phyloP scores from a whole-genome alignment of 805 yeast species.

The Lachancea lanzarotensis region DNA sequence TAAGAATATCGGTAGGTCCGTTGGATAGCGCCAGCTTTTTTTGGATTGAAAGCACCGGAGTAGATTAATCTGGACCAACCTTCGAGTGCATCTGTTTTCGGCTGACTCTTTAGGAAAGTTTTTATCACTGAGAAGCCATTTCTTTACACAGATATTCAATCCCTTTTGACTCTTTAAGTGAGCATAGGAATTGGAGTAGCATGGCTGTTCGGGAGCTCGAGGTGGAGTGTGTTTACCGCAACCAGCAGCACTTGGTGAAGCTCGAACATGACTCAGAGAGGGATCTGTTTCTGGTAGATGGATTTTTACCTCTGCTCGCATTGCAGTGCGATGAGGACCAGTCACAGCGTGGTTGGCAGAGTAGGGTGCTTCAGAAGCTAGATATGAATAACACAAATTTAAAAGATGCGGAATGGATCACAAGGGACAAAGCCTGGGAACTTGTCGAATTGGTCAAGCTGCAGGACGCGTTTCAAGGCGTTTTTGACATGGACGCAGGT shows the following conservation, averaged over 20 bases:
- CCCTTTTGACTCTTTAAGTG: neutral
- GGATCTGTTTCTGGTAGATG: slow-evolving; percentile 21
- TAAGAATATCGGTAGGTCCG: too few species aligned
- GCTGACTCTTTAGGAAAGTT: neutral
- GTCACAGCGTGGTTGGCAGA: slow-evolving; percentile 13
- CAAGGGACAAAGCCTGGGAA: slow-evolving; percentile 22
- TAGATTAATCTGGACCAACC: neutral
- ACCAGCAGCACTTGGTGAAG: slow-evolving; percentile 12
- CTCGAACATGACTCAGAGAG: slow-evolving; percentile 19
- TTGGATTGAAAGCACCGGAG: neutral
- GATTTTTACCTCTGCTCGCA: slow-evolving; percentile 21
- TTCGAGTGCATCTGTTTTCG: neutral
- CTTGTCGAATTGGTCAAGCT: slow-evolving; percentile 18
- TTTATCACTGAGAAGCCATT: neutral
- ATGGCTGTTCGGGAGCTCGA: slow-evolving; percentile 5
- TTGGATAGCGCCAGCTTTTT: too few species aligned
- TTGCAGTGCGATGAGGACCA: slow-evolving; percentile 4
- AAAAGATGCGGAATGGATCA: slow-evolving; percentile 27
- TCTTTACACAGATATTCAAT: neutral
- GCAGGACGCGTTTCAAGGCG: slow-evolving; percentile 14
- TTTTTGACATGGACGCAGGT: slow-evolving; percentile 8
- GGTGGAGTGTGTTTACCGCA: neutral
- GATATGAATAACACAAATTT: slow-evolving; percentile 25
- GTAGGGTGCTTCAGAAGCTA: slow-evolving; percentile 20
- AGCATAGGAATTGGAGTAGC: neutral